These are phyloP conservation scores for Claviceps humidiphila DNA, from an alignment of 2,329 filamentous ascomycete genomes.

Conservation along the genomic window DNA sequence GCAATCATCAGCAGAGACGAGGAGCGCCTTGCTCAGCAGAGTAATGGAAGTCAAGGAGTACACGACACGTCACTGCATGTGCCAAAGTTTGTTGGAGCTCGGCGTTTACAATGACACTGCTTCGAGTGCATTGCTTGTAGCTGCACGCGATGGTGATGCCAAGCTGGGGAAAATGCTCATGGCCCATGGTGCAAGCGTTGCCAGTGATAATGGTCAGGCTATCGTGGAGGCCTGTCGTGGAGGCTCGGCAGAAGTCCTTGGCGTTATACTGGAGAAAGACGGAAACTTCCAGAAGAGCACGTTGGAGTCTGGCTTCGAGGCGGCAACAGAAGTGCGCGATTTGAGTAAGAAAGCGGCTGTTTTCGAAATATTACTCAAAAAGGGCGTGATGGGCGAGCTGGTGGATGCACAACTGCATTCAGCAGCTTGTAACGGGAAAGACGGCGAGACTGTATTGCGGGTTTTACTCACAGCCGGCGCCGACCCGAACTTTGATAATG, in stretches of 20 bases:
- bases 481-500: slow-evolving; percentile 39
- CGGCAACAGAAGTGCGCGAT: slow-evolving; percentile 38
- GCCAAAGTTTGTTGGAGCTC: slow-evolving; percentile 29
- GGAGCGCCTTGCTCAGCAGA: slow-evolving; percentile 29
- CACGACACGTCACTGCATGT: slow-evolving; percentile 28
- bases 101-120: slow-evolving; percentile 32
- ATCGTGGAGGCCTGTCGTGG: slow-evolving; percentile 40
- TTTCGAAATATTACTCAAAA: slow-evolving; percentile 36
- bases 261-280: slow-evolving; percentile 33
- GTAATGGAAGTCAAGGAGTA: slow-evolving; percentile 29
- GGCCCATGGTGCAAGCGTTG: slow-evolving; percentile 36
- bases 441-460: slow-evolving; percentile 32
- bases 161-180: slow-evolving; percentile 37
- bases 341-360: slow-evolving; percentile 34
- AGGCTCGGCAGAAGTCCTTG: slow-evolving; percentile 35
- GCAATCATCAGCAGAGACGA: slow-evolving; percentile 21
- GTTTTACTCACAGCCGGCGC: slow-evolving; percentile 40
- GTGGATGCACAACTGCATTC: slow-evolving; percentile 40
- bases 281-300: slow-evolving; percentile 26
- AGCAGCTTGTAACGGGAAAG: slow-evolving; percentile 36
- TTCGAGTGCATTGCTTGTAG: slow-evolving; percentile 36
- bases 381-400: slow-evolving; percentile 35
- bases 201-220: slow-evolving; percentile 38
- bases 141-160: slow-evolving; percentile 39
- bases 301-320: slow-evolving; percentile 39